phyloP scores from a whole-genome alignment of 208 protist genomes.

The Crithidia brevicula region DNA sequence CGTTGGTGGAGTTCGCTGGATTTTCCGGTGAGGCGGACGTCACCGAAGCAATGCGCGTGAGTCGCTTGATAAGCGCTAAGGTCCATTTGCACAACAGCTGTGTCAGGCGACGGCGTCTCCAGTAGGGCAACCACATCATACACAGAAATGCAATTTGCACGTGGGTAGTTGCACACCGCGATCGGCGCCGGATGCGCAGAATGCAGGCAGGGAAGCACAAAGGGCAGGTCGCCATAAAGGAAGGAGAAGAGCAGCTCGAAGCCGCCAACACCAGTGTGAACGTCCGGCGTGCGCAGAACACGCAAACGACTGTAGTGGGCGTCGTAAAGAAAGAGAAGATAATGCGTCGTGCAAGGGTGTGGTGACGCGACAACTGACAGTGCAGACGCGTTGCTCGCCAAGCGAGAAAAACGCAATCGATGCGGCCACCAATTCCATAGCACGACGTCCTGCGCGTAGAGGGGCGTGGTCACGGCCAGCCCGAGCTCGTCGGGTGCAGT shows the following conservation, averaged over 20 bases:
- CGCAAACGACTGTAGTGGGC: conserved; percentile 31
- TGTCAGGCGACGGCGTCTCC: conserved; percentile 2
- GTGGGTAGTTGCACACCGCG: conserved; percentile 69
- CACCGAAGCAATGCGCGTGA: conserved; percentile 21
- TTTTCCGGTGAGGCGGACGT: conserved; percentile 3
- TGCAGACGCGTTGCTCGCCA: conserved; percentile 43
- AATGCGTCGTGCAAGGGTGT: conserved; percentile 19
- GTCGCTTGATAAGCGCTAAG: conserved; percentile 14
- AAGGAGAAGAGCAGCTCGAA: conserved; percentile 63
- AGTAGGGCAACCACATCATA: conserved; percentile 52
- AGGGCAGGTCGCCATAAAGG: conserved; percentile 40
- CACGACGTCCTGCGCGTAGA: conserved; percentile 40
- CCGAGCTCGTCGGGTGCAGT: conserved; percentile 34
- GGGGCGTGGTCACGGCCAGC: conserved; percentile 29
- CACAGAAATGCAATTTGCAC: conserved; percentile 53
- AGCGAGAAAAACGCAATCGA: conserved; percentile 44
- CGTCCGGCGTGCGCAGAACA: conserved; percentile 58
- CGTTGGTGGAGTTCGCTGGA: not conserved
- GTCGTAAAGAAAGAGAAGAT: conserved; percentile 77
- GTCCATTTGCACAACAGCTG: conserved; percentile 16
- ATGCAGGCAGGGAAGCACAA: conserved; percentile 68
- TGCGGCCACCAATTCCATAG: conserved; percentile 79
- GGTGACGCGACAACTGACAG: conserved; percentile 61
- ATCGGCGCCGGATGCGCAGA: conserved; percentile 54
- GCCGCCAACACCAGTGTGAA: conserved; percentile 38